Conservation (phyloP, 768 basidiomycete species). For the Xanthoconium stramineum region DNA sequence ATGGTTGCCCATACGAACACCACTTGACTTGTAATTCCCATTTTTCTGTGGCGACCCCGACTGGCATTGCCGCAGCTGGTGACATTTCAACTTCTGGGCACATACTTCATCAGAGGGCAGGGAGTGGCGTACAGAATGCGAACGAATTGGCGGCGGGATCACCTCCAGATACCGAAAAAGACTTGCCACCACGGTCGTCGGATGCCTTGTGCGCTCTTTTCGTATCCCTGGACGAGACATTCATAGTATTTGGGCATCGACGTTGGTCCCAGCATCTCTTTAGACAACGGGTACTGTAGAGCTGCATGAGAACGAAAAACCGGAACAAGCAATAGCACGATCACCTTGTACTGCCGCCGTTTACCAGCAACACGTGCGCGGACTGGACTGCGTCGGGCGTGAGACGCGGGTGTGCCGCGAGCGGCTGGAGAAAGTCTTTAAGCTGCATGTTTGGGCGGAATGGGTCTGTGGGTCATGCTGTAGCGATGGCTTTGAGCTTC, state of each 20-base stretch:
- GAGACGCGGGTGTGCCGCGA: slow-evolving; percentile 67
- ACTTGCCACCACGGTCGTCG: slow-evolving; percentile 81
- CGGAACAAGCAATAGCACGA: not conserved
- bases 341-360: slow-evolving; percentile 57
- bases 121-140: no score
- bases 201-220: slow-evolving; percentile 75
- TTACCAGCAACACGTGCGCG: slow-evolving; percentile 50
- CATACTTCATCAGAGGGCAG: no score
- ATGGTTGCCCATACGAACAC: no score
- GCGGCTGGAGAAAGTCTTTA: slow-evolving; percentile 57
- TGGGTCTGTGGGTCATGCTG: slow-evolving; percentile 66
- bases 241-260: slow-evolving; percentile 74
- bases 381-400: slow-evolving; percentile 59
- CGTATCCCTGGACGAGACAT: slow-evolving; percentile 67
- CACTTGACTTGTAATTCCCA: no score
- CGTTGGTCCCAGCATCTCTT: slow-evolving; percentile 61
- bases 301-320: slow-evolving; percentile 5
- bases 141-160: no score
- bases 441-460: slow-evolving; percentile 78
- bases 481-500: slow-evolving; percentile 53
- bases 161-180: slow-evolving; percentile 69
- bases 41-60: no score
- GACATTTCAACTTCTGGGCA: no score
- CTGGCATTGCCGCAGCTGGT: no score
- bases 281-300: slow-evolving; percentile 61